phyloP scores from a whole-genome alignment of 257 asterid species.

The Lavandula angustifolia region DNA sequence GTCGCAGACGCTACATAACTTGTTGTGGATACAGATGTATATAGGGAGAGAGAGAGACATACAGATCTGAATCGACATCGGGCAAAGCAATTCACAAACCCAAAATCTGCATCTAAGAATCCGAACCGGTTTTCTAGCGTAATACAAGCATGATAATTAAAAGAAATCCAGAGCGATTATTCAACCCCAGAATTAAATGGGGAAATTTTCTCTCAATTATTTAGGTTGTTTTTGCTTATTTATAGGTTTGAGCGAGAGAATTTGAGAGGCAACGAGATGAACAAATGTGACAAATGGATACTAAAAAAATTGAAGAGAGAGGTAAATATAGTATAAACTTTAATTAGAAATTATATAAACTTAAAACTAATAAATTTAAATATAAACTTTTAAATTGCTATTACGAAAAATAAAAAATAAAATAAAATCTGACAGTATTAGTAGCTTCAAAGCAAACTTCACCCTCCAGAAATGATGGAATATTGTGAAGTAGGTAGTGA shows the following conservation, averaged over 20 bases:
- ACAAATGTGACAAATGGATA: constrained; percentile 13
- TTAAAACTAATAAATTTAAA: too few species aligned
- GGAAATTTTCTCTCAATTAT: constrained; percentile 3
- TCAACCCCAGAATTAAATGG: constrained; percentile 13
- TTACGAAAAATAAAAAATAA: too few species aligned
- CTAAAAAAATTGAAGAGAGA: constrained; percentile 4
- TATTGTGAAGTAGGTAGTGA: too few species aligned
- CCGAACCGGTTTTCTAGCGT: constrained; percentile 20
- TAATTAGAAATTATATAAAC: too few species aligned
- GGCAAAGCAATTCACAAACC: constrained; percentile 27
- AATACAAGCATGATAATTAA: constrained; percentile 11
- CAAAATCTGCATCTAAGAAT: constrained; percentile 27
- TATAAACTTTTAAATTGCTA: too few species aligned
- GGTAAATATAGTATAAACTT: background rate
- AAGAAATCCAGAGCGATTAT: constrained; percentile 16
- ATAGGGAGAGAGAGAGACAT: constrained; percentile 7
- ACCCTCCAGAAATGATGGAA: too few species aligned
- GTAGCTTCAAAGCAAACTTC: too few species aligned
- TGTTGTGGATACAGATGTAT: background rate
- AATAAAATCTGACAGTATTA: too few species aligned
- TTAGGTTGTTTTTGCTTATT: background rate
- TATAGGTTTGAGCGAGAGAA: background rate
- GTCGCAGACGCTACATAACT: constrained; percentile 7
- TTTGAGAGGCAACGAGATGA: constrained; percentile 8
- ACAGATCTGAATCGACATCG: constrained; percentile 45